Evolutionary conservation across 2,329 filamentous ascomycete genomes (phyloP).

Genomic region (Sordariomycetes sp.): DNA sequence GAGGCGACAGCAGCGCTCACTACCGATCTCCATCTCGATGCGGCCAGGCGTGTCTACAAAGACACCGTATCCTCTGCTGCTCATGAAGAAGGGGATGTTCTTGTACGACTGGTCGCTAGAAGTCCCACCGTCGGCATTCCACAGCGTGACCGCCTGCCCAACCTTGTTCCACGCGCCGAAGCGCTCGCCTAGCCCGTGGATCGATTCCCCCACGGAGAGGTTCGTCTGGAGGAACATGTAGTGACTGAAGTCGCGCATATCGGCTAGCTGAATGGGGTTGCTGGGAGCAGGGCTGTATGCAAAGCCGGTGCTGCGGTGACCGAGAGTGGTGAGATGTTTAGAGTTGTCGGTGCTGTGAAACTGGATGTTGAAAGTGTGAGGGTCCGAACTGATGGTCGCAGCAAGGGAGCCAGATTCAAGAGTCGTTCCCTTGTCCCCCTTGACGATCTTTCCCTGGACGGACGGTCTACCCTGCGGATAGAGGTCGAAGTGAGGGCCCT

Average conservation of each 20-base stretch:
- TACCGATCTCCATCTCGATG: constrained; percentile 64
- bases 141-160: constrained; percentile 57
- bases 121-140: constrained; percentile 55
- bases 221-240: constrained; percentile 47
- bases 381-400: constrained; percentile 21
- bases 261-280: constrained; percentile 21
- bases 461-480: constrained; percentile 22
- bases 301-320: constrained; percentile 27
- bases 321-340: constrained; percentile 24
- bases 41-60: constrained; percentile 63
- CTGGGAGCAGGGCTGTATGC: constrained; percentile 22
- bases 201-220: constrained; percentile 49
- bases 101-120: constrained; percentile 63
- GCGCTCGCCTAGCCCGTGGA: constrained; percentile 66
- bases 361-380: constrained; percentile 25
- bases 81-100: constrained; percentile 60
- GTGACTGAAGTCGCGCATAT: constrained; percentile 34
- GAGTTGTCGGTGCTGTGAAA: constrained; percentile 24
- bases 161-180: constrained; percentile 71
- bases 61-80: constrained; percentile 63
- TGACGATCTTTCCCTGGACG: constrained; percentile 15
- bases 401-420: constrained; percentile 23
- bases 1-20: constrained; percentile 59
- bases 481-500: constrained; percentile 26
- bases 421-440: constrained; percentile 22